phyloP scores from a whole-genome alignment of 169 alveolate genomes.

The Plasmodium cynomolgi region DNA sequence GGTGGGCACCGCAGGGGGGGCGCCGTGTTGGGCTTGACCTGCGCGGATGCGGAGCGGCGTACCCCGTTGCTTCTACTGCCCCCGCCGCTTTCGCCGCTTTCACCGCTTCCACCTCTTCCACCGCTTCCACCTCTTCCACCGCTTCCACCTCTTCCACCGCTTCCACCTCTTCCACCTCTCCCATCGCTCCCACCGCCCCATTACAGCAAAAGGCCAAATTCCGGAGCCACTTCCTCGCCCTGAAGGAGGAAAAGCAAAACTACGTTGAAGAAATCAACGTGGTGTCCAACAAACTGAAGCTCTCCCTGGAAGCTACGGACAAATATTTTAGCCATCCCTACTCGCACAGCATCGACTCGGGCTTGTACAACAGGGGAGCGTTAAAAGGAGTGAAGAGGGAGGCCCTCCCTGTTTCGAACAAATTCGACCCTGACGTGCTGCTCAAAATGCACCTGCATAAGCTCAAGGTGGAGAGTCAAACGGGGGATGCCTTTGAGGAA shows the following conservation, averaged over 20 bases:
- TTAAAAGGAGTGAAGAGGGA: neutral
- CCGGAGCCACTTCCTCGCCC: neutral
- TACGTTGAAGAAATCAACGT: constrained; percentile 27
- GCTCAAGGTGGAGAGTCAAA: neutral
- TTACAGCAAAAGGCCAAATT: constrained; percentile 38
- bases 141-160: neutral
- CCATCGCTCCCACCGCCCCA: neutral
- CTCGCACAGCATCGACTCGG: constrained; percentile 20
- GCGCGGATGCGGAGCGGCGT: neutral
- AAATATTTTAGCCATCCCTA: constrained; percentile 11
- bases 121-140: neutral
- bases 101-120: neutral
- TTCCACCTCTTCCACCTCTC: neutral
- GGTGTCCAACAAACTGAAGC: constrained; percentile 23
- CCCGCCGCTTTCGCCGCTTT: neutral
- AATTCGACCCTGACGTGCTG: neutral
- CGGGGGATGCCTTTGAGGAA: neutral
- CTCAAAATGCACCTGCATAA: constrained; percentile 30
- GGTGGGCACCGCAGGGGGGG: neutral
- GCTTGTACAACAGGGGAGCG: neutral
- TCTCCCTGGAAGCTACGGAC: constrained; percentile 19
- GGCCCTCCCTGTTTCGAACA: neutral
- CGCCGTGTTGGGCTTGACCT: no score
- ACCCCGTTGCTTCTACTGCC: neutral
- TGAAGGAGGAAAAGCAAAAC: constrained; percentile 37